These are phyloP conservation scores for Malassezia arunalokei DNA, from an alignment of 1,284 basidiomycete species.

Conservation along the genomic window DNA sequence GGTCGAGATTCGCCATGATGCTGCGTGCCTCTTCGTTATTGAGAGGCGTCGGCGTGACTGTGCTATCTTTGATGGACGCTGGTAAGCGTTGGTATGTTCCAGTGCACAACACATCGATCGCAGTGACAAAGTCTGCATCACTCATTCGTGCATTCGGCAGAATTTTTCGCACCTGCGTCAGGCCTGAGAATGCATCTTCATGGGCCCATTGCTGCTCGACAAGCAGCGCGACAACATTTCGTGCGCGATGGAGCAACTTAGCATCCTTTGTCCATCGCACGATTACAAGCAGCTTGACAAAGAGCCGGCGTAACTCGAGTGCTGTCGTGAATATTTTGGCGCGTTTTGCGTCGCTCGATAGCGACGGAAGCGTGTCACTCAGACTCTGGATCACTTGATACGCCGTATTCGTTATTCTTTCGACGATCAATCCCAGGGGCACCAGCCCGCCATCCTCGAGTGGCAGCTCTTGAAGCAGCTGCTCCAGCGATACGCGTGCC, in stretches of 20 bases:
- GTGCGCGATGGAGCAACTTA: slow-evolving; percentile 24
- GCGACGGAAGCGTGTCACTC: slow-evolving; percentile 75
- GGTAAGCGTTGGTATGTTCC: slow-evolving; percentile 71
- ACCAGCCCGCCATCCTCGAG: slow-evolving; percentile 64
- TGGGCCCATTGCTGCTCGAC: slow-evolving; percentile 61
- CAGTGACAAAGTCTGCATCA: slow-evolving; percentile 79
- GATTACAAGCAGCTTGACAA: slow-evolving; percentile 63
- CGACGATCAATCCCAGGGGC: slow-evolving; percentile 61
- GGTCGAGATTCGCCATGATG: slow-evolving; percentile 61
- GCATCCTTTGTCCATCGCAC: slow-evolving; percentile 33
- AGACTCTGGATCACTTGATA: slow-evolving; percentile 71
- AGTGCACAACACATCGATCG: slow-evolving; percentile 68
- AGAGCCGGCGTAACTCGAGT: slow-evolving; percentile 71
- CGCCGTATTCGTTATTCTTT: slow-evolving; percentile 62
- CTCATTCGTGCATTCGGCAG: slow-evolving; percentile 52
- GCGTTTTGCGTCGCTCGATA: slow-evolving; percentile 69
- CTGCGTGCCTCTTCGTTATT: slow-evolving; percentile 57
- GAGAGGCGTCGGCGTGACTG: slow-evolving; percentile 55
- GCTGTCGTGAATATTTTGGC: slow-evolving; percentile 73
- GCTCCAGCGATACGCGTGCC: slow-evolving; percentile 17
- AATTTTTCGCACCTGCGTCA: slow-evolving; percentile 57
- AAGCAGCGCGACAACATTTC: slow-evolving; percentile 36
- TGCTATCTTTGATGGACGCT: slow-evolving; percentile 58
- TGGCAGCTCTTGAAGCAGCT: slow-evolving; percentile 63
- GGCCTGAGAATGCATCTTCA: slow-evolving; percentile 56